Base-by-base conservation (phyloP, 768 basidiomycete genomes). In the Agaricus subrufescens region DNA sequence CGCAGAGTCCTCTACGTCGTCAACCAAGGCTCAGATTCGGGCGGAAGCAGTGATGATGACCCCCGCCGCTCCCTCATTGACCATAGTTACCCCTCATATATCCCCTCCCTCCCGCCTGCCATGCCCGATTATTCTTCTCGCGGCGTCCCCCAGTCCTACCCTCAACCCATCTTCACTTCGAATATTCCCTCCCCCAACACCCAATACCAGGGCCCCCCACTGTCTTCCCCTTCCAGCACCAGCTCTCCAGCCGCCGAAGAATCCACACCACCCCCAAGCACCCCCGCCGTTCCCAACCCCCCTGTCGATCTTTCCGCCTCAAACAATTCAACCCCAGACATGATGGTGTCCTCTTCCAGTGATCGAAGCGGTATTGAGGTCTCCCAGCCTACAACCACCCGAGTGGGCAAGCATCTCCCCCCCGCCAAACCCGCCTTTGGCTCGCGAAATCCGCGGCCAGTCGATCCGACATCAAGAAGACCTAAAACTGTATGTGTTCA, bases 181-280 rank as follows among this genome's bases (percentile, higher is more conserved):
- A 59, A 64, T 66, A 61, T 62, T 65, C 60, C 59, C 56, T 44
- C 51, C 30, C 46, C 56, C 50, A 69, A 69, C 66, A 62, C n/a
- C 60, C 67, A 60, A 62, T 68, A 52, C 58, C 71, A 57, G 60
- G 61, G 82, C 64, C 85, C 81, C 51, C 74, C 83, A 40, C 77
- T 83, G 48, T 87, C 85, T 14, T 89, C 88, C 3, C 85, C 89
- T 19, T 87, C 85, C 52, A 84, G 78, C 63, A 78, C 83, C 46
- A 81, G 80, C 63, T 89, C 88, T 2, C 83, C 81, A 4, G 73
- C 76, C 46, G 74, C 71, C 40, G 77, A 82, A 48, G 85, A 86
- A 58, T 80, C 84, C 3, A 84, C 86, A n/a, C 86, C 88, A 55
- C 86, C 87, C 3, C 86, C 86, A 27, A 79, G 76, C 63, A 86